phyloP scores from a whole-genome alignment of 768 basidiomycete species.

The Jaapia argillacea region DNA sequence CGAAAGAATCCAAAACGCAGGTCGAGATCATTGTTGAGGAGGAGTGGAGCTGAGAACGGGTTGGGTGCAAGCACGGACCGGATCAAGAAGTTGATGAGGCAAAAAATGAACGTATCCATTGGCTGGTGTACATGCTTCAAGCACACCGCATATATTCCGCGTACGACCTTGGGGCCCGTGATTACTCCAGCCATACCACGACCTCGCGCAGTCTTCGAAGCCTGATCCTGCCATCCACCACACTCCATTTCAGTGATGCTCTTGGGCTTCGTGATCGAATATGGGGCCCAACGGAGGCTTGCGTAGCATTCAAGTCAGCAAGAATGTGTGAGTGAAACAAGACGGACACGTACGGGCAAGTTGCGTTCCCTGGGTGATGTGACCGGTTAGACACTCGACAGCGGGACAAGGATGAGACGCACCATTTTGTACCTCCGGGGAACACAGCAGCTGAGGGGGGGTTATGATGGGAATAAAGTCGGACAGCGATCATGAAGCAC shows the following conservation, averaged over 20 bases:
- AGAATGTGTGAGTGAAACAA: too few species aligned
- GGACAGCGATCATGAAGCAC: too few species aligned
- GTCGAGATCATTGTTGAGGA: too few species aligned
- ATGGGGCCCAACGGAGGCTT: slow-evolving; percentile 55
- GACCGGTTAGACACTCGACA: slow-evolving; percentile 6
- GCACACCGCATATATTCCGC: too few species aligned
- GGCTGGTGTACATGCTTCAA: neutral
- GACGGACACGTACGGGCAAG: slow-evolving; percentile 57
- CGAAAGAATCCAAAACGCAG: too few species aligned
- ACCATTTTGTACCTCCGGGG: slow-evolving; percentile 97
- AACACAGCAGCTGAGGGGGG: slow-evolving; percentile 53
- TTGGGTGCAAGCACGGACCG: too few species aligned
- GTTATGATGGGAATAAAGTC: too few species aligned
- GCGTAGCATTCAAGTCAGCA: neutral
- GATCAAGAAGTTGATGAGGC: neutral
- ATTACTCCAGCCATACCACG: too few species aligned
- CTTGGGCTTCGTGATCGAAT: slow-evolving; percentile 46
- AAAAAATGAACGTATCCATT: neutral
- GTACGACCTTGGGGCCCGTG: neutral
- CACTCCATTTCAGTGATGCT: slow-evolving; percentile 5
- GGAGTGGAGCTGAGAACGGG: too few species aligned
- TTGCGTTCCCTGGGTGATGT: slow-evolving; percentile 64
- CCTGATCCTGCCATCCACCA: too few species aligned
- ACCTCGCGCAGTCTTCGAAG: too few species aligned
- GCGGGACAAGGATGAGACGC: slow-evolving; percentile 24